These are phyloP conservation scores for Paramyrothecium roridum DNA, from an alignment of 2,329 filamentous ascomycete species.

Conservation along the genomic window DNA sequence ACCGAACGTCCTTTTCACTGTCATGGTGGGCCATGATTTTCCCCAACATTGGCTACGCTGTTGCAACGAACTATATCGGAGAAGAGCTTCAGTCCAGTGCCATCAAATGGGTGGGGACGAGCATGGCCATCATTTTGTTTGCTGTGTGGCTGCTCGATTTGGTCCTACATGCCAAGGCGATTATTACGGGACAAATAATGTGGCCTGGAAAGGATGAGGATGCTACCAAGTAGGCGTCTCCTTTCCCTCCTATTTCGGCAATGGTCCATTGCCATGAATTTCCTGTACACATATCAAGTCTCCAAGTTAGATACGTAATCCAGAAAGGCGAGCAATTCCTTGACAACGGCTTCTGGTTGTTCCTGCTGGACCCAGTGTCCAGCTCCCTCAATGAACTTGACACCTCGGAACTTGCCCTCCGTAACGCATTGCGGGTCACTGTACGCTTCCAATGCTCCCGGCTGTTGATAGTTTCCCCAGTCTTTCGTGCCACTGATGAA, in stretches of 20 bases:
- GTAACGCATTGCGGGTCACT: conserved; percentile 23
- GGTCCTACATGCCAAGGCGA: conserved; percentile 12
- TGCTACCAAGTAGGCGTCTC: background rate
- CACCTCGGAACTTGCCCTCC: conserved; percentile 51
- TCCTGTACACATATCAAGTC: background rate
- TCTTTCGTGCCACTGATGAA: conserved; percentile 63
- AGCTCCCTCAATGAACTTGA: conserved; percentile 52
- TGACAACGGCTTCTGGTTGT: conserved; percentile 38
- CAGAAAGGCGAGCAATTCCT: background rate
- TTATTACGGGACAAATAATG: conserved; percentile 16
- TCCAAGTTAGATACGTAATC: background rate
- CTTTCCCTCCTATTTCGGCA: background rate
- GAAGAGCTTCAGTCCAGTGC: conserved; percentile 17
- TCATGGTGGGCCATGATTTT: conserved; percentile 23
- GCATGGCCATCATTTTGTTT: conserved; percentile 15
- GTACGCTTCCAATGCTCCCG: conserved; percentile 52
- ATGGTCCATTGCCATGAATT: background rate
- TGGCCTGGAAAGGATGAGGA: conserved; percentile 22
- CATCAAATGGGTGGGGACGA: conserved; percentile 18
- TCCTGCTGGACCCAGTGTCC: conserved; percentile 73
- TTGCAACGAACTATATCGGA: conserved; percentile 18
- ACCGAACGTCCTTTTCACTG: conserved; percentile 18
- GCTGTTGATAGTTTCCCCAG: conserved; percentile 68
- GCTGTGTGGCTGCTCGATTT: conserved; percentile 20
- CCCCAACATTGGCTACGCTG: conserved; percentile 20